Base-by-base conservation (phyloP, 192 early-diverging fungal species). In the Dissophora ornata region DNA sequence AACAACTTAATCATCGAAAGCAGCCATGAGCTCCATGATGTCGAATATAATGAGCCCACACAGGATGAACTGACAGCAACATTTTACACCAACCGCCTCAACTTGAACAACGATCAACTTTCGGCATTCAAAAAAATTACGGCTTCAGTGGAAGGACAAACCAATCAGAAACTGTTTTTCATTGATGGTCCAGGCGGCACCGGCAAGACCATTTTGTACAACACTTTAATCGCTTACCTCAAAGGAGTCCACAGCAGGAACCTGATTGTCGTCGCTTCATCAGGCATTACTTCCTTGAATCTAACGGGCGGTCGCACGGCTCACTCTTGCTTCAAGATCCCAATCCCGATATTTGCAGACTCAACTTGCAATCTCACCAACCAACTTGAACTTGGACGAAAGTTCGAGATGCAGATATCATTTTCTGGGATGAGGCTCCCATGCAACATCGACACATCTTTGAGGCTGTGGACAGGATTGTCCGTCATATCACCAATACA, bases 381-480 rank as follows among this genome's bases (percentile, higher is more conserved):
- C n/a, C n/a, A n/a, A 1, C 10, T 25, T 1, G 16, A 16, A 2
- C 21, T 21, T 18, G 22, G 0, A 22, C 34, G 0, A 47, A 15
- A 52, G 34, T 68, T 42, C 3, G 12, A 0, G 10, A 50, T 5
- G 52, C 78, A 4, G 32, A 53, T 1, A 18, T 49, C 2, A 62
- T 83, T 9, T 25, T 83, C 25, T 83, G 81, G 81, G 79, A 80
- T 54, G 67, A 83, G 68, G 57, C 55, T 11, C 63, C 67, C 2
- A 83, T 83, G 71, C 15, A 26, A 1, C 24, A 57, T 33, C 52
- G 28, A 2, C 40, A 60, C 38, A 42, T 42, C 9, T 73, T 79
- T 52, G 66, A 82, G 21, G 45, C 64, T 7, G 74, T 79, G 1
- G 46, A 69, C 19, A 41, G 48, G 25, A 51, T 28, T 0, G 18